phyloP scores from a whole-genome alignment of 2,329 filamentous ascomycete species.

The Thielaviopsis musarum region DNA sequence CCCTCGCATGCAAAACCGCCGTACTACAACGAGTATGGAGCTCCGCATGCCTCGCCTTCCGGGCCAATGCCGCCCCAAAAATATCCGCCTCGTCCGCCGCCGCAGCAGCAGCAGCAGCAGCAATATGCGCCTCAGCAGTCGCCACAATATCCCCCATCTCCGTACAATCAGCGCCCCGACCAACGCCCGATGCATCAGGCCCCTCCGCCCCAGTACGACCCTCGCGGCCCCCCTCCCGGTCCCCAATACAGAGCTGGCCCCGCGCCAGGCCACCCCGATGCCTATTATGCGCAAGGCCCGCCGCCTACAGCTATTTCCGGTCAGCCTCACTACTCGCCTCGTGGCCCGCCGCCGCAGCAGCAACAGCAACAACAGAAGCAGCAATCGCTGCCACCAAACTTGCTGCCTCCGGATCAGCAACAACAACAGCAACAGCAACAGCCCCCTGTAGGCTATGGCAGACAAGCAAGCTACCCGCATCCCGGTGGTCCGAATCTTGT shows the following conservation, averaged over 20 bases:
- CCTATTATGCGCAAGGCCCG: not conserved
- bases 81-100: conserved; percentile 19
- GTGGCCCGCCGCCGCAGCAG: conserved; percentile 17
- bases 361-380: conserved; percentile 22
- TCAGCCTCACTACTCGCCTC: conserved; percentile 15
- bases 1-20: conserved; percentile 12
- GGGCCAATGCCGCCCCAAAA: conserved; percentile 29
- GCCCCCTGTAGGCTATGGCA: conserved; percentile 26
- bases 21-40: conserved; percentile 35
- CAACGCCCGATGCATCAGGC: conserved; percentile 2
- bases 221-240: not conserved
- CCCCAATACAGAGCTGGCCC: not conserved
- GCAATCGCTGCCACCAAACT: conserved; percentile 16
- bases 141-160: conserved; percentile 7
- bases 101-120: conserved; percentile 16
- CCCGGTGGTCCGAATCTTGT: conserved; percentile 34
- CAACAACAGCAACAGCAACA: conserved; percentile 25
- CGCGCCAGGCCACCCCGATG: not conserved
- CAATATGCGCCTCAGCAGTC: conserved; percentile 1
- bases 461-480: conserved; percentile 21
- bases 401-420: conserved; percentile 16
- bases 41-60: conserved; percentile 22
- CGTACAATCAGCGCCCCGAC: conserved; percentile 4
- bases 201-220: not conserved
- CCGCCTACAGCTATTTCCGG: not conserved